These are phyloP conservation scores for Mortierella claussenii DNA, from an alignment of 192 early-diverging fungal species.

Conservation along the genomic window DNA sequence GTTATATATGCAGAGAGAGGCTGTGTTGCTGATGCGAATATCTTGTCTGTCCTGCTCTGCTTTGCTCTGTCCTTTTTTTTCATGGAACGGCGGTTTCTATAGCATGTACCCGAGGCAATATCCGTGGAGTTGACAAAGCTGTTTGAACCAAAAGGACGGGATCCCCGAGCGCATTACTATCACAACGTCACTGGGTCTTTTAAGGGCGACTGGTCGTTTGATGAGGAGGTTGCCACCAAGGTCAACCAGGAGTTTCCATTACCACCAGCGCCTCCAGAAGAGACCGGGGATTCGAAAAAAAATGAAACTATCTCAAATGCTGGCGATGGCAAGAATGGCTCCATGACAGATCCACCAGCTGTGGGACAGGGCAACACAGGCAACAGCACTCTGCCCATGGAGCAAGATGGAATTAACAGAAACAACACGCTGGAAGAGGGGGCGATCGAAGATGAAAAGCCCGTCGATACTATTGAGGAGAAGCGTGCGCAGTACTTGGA, in stretches of 20 bases:
- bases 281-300: not conserved
- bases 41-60: too few species aligned
- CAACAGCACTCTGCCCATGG: not conserved
- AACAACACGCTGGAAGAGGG: not conserved
- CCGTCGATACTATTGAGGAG: slow-evolving; percentile 25
- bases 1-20: not conserved
- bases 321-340: not conserved
- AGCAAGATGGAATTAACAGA: not conserved
- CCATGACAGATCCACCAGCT: not conserved
- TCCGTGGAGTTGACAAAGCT: slow-evolving; percentile 29
- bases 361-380: not conserved
- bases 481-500: slow-evolving; percentile 26
- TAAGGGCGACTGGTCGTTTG: slow-evolving; percentile 48
- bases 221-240: slow-evolving; percentile 10
- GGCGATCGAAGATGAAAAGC: not conserved
- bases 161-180: slow-evolving; percentile 54
- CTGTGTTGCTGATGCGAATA: too few species aligned
- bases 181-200: slow-evolving; percentile 65
- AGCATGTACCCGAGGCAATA: slow-evolving; percentile 47
- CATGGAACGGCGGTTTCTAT: not conserved
- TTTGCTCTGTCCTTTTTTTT: too few species aligned
- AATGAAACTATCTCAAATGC: slow-evolving; percentile 26
- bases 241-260: slow-evolving; percentile 25
- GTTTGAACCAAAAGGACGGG: slow-evolving; percentile 13
- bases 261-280: slow-evolving; percentile 1